phyloP scores from a whole-genome alignment of 495 filamentous ascomycete genomes.

The Aspergillus wentii region DNA sequence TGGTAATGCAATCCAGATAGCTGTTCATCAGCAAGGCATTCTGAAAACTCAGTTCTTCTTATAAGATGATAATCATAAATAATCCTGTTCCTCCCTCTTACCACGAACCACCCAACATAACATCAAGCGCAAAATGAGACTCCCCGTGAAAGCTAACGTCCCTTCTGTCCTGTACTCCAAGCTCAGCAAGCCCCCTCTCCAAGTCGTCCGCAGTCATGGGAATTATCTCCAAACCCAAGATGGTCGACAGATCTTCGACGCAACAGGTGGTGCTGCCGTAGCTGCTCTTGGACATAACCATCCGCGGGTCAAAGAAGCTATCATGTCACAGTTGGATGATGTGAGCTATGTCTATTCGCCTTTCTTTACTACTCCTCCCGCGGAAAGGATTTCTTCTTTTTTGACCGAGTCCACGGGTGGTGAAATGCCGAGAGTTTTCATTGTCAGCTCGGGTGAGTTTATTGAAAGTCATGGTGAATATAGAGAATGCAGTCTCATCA shows the following conservation, averaged over 20 bases:
- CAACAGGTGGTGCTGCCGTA: conserved; percentile 31
- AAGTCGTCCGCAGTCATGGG: conserved; percentile 2
- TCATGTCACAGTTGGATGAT: conserved; percentile 27
- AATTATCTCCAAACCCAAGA: conserved; percentile 3
- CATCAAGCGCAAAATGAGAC: no score
- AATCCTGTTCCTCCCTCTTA: no score
- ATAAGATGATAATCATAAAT: no score
- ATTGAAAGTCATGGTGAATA: not conserved
- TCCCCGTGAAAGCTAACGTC: no score
- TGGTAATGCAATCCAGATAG: no score
- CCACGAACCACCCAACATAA: no score
- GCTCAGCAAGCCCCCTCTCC: not conserved
- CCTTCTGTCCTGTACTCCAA: conserved; percentile 5
- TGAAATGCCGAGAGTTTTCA: conserved; percentile 25
- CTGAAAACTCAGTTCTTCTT: no score
- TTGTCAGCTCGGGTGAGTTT: conserved; percentile 41
- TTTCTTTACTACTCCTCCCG: conserved; percentile 28
- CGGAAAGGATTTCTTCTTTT: conserved; percentile 22
- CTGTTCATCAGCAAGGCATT: no score
- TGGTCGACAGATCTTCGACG: conserved; percentile 45
- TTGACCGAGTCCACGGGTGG: conserved; percentile 16
- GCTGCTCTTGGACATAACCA: conserved; percentile 16
- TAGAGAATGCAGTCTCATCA: no score
- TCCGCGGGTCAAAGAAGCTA: conserved; percentile 17
- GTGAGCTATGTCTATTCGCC: conserved; percentile 36